Evolutionary conservation across 2,329 filamentous ascomycete genomes (phyloP), one percentile per base, ranked within the genome.

Genomic region (Penicillium brasilianum): DNA sequence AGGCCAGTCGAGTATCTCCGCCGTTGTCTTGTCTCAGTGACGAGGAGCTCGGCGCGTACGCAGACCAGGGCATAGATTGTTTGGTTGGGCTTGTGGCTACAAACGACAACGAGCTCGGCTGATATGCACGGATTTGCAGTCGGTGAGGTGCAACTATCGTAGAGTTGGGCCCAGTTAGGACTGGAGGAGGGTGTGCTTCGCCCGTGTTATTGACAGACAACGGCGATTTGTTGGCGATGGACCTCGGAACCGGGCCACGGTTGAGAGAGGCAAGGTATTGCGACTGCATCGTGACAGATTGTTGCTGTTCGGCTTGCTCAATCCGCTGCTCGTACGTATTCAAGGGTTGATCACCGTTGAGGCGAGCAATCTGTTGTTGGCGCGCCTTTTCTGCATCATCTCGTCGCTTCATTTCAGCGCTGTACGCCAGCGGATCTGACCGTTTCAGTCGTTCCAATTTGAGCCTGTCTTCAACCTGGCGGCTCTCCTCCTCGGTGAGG

Each of bases 401-500:
- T 4, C 30, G 39, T 46, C 52, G 55, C 34, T 49, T 43, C 11
- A 43, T 20, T 44, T 59, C 57, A 8, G 41, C 22, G 11, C 50
- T 22, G 37, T 41, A 59, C 10, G 51, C 57, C 20, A 4, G 9
- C n/a, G 22, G 57, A 39, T 55, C 44, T 4, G 51, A 50, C 11
- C 54, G 58, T 22, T 53, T 60, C 8, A 82, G 70, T 28, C 69
- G 71, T 59, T 81, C 74, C 41, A 82, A 76, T 36, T 73, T 69
- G 7, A 81, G 65, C 52, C 81, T 73, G 43, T 78, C 66, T 34
- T 84, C 80, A 0, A 86, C 86, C 49, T 88, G 84, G 46, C 77
- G 78, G 10, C 81, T 73, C 64, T 93, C 90, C 55, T 90, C 86
- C 0, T 81, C 78, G 0, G 87, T 88, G 22, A 93, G 74, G 13